A percentile compares a stretch with the other conserved stretches of the same genome.
Evolutionary conservation across 106 monocot genomes (phyloP).

Genomic region (Dioscorea dumetorum): DNA sequence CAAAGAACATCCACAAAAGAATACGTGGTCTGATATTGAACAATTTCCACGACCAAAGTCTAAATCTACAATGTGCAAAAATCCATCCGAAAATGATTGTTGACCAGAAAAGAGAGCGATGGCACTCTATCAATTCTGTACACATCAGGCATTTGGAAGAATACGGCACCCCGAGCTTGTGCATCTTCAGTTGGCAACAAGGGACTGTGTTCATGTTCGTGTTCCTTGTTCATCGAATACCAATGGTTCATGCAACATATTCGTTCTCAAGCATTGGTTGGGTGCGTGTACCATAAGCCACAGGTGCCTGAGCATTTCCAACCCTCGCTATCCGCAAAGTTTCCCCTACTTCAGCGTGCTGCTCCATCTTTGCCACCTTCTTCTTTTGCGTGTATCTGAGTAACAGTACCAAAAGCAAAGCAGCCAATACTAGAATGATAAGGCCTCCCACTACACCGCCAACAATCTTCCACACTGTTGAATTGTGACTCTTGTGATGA

Average conservation of each 20-base stretch:
- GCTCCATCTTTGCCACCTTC: constrained; percentile 48
- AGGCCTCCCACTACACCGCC: constrained; percentile 34
- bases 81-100: background rate
- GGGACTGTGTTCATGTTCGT: background rate
- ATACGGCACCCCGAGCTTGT: background rate
- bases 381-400: constrained; percentile 17
- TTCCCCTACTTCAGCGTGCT: constrained; percentile 39
- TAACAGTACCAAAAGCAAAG: constrained; percentile 25
- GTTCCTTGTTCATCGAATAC: background rate
- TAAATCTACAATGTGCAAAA: background rate
- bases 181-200: background rate
- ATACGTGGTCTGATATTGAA: constrained; percentile 3
- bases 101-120: constrained; percentile 7
- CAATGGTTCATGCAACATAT: constrained; percentile 25
- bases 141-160: constrained; percentile 14
- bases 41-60: background rate
- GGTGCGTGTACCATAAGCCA: constrained; percentile 52
- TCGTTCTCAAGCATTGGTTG: constrained; percentile 60
- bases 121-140: constrained; percentile 15
- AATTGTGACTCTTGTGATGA: constrained; percentile 12
- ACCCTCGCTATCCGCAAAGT: constrained; percentile 32
- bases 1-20: constrained; percentile 11
- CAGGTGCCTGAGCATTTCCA: constrained; percentile 49
- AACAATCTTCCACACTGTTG: constrained; percentile 51
- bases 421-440: constrained; percentile 33